Percentiles rank a stretch among this genome's conserved stretches.
Conservation (phyloP, 2,329 filamentous ascomycete species). For the Diaporthe aspalathi region DNA sequence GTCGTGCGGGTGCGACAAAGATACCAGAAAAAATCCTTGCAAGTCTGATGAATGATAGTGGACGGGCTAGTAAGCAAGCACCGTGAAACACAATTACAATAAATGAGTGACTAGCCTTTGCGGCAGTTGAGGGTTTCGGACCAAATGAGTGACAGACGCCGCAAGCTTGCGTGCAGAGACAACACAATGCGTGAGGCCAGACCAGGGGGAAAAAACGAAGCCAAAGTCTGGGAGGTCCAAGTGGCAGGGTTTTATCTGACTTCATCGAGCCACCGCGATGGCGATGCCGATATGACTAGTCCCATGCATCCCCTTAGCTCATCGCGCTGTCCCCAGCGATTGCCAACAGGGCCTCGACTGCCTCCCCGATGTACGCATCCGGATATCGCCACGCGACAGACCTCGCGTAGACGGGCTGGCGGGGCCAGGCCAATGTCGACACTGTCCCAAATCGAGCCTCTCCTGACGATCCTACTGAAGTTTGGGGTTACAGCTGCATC, state of each 20-base stretch:
- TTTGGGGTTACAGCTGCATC: slow-evolving; percentile 1
- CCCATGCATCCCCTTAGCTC: background rate
- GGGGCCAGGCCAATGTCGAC: slow-evolving; percentile 2
- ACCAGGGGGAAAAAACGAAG: background rate
- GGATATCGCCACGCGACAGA: background rate
- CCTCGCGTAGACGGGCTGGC: slow-evolving; percentile 2
- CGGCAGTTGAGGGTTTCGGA: background rate
- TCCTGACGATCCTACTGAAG: slow-evolving; percentile 25
- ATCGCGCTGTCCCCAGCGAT: background rate
- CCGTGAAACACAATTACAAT: background rate
- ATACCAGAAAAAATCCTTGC: background rate
- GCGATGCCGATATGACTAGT: slow-evolving; percentile 19
- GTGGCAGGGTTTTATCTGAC: slow-evolving; percentile 17
- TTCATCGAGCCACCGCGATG: background rate
- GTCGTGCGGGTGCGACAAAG: background rate
- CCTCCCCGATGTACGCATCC: background rate
- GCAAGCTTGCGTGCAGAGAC: background rate
- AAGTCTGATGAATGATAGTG: background rate
- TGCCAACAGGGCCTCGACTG: background rate
- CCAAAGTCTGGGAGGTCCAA: background rate
- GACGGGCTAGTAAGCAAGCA: background rate
- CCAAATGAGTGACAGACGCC: slow-evolving; percentile 24
- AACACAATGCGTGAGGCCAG: slow-evolving; percentile 14
- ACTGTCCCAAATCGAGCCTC: background rate
- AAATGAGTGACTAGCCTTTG: slow-evolving; percentile 14